Evolutionary conservation across 2,329 filamentous ascomycete species (phyloP).

Genomic region (Sporothrix humicola): DNA sequence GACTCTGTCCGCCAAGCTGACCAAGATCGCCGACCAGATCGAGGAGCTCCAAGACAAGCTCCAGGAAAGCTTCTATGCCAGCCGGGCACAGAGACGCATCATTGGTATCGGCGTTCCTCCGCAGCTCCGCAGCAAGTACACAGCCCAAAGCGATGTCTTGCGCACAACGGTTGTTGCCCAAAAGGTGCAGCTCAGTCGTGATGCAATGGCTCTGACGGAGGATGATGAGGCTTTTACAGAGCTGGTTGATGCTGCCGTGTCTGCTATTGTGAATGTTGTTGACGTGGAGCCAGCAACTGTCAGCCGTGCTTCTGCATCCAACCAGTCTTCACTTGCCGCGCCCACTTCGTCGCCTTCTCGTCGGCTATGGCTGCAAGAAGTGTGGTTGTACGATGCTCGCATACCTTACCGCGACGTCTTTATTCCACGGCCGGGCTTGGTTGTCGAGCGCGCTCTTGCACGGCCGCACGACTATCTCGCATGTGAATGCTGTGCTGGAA

Average conservation of each 20-base stretch:
- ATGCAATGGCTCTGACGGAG: constrained; percentile 71
- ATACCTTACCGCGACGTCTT: constrained; percentile 76
- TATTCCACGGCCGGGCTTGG: constrained; percentile 71
- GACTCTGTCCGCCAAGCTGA: constrained; percentile 45
- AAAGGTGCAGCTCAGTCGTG: constrained; percentile 78
- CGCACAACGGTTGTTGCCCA: constrained; percentile 81
- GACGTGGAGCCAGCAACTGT: constrained; percentile 48
- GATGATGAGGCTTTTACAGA: constrained; percentile 73
- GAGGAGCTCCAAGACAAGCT: constrained; percentile 54
- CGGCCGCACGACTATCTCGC: constrained; percentile 78
- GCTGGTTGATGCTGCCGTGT: constrained; percentile 63
- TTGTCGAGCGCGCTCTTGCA: constrained; percentile 73
- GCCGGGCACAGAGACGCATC: constrained; percentile 35
- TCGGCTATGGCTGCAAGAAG: constrained; percentile 67
- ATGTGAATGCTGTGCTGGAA: constrained; percentile 67
- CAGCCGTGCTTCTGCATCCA: background rate
- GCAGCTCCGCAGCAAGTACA: constrained; percentile 73
- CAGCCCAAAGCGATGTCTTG: constrained; percentile 70
- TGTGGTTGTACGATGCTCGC: constrained; percentile 76
- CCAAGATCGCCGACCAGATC: constrained; percentile 53
- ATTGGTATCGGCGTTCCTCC: constrained; percentile 21
- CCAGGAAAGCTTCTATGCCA: constrained; percentile 49
- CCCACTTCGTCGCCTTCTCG: background rate
- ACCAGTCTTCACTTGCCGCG: constrained; percentile 34
- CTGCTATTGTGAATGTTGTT: constrained; percentile 51